phyloP scores from a whole-genome alignment of 371 early-diverging fungal genomes.

The Apophysomyces sp. region DNA sequence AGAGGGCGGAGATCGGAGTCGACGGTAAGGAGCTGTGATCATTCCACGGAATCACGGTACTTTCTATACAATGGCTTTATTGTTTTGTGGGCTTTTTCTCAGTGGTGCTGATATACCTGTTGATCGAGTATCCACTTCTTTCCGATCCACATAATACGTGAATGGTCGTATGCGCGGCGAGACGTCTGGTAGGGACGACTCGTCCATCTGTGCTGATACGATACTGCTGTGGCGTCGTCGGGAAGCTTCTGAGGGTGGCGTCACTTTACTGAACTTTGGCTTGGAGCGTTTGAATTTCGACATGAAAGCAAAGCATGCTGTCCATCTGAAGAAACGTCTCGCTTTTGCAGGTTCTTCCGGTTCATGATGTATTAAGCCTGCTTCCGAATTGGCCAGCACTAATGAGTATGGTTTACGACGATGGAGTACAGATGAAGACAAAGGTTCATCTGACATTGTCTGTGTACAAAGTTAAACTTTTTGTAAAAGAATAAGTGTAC shows the following conservation, averaged over 20 bases:
- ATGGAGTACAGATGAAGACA: slow-evolving; percentile 2
- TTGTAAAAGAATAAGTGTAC: background rate
- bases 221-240: slow-evolving; percentile 5
- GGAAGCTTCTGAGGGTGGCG: background rate
- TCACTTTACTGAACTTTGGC: background rate
- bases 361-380: background rate
- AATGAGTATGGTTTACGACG: background rate
- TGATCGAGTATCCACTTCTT: background rate
- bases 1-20: slow-evolving; percentile 17
- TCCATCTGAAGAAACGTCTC: slow-evolving; percentile 17
- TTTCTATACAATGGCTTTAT: background rate
- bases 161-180: slow-evolving; percentile 7
- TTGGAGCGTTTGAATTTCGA: slow-evolving; percentile 12
- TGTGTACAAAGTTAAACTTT: background rate
- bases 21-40: background rate
- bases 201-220: background rate
- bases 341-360: background rate
- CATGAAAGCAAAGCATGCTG: slow-evolving; percentile 20
- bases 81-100: background rate
- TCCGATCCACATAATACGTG: slow-evolving; percentile 2
- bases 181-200: background rate
- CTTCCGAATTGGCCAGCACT: background rate
- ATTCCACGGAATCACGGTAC: slow-evolving; percentile 7
- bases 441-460: slow-evolving; percentile 1
- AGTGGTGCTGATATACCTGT: background rate